These are phyloP conservation scores for Amylostereum chailletii DNA, from an alignment of 1,284 basidiomycete genomes.

Conservation along the genomic window DNA sequence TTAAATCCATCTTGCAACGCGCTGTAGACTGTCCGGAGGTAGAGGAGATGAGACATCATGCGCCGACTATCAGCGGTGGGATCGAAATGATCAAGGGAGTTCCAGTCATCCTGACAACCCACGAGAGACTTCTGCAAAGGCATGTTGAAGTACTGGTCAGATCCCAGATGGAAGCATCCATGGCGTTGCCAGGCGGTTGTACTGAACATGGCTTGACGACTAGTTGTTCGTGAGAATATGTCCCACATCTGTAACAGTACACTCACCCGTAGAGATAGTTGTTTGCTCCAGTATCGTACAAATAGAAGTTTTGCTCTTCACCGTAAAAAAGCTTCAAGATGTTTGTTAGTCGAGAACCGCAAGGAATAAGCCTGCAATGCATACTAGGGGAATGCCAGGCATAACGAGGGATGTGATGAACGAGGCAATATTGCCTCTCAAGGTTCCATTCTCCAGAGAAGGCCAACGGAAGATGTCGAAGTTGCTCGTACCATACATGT, in stretches of 20 bases:
- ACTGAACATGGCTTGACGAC: constrained; percentile 84
- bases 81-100: constrained; percentile 88
- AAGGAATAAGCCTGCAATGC: constrained; percentile 14
- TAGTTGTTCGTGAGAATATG: constrained; percentile 18
- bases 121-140: constrained; percentile 68
- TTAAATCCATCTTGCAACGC: constrained; percentile 80
- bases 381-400: constrained; percentile 77
- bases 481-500: constrained; percentile 86
- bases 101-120: constrained; percentile 83
- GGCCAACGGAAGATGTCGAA: constrained; percentile 94
- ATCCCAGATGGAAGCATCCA: constrained; percentile 84
- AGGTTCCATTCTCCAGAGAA: constrained; percentile 73
- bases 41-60: constrained; percentile 64
- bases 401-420: constrained; percentile 77
- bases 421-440: constrained; percentile 63
- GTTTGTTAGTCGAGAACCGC: background rate
- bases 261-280: constrained; percentile 83
- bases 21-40: constrained; percentile 59
- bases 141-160: constrained; percentile 87
- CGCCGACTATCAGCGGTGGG: constrained; percentile 73
- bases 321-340: constrained; percentile 64
- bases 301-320: constrained; percentile 82
- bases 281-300: constrained; percentile 74
- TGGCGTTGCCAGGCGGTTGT: constrained; percentile 85
- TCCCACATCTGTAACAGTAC: background rate